A percentile compares a stretch with the other conserved stretches of the same genome.
phyloP scores from a whole-genome alignment of 257 asterid genomes.

The Solanum etuberosum region DNA sequence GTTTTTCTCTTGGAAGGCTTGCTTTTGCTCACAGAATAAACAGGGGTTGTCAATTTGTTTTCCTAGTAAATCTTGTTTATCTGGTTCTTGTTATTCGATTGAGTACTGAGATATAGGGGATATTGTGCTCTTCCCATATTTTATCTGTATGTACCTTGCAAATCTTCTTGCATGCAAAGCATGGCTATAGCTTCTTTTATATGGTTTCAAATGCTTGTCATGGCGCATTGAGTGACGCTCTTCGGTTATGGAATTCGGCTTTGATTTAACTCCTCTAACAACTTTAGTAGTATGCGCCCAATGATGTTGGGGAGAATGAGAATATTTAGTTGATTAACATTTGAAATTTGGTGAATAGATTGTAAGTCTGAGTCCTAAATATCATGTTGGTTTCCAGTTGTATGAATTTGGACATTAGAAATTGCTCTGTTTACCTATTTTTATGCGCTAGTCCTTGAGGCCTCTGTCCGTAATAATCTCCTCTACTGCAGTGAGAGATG shows the following conservation, averaged over 20 bases:
- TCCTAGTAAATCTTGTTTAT: not conserved
- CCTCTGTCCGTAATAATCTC: not conserved
- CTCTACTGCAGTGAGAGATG: not conserved
- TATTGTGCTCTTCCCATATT: no score
- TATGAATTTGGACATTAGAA: not conserved
- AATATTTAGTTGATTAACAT: not conserved
- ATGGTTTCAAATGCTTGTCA: not conserved
- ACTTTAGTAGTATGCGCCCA: not conserved
- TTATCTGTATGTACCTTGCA: no score
- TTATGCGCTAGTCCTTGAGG: not conserved
- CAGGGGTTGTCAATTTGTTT: not conserved
- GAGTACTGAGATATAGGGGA: no score
- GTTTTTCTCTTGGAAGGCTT: not conserved
- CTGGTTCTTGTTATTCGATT: no score
- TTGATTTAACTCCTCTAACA: not conserved
- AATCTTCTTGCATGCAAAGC: no score
- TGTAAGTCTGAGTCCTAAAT: not conserved
- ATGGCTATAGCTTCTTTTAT: no score
- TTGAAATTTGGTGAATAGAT: not conserved
- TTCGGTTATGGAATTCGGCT: not conserved
- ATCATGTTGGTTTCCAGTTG: not conserved
- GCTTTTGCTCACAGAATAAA: not conserved
- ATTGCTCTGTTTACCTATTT: not conserved
- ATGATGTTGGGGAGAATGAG: not conserved
- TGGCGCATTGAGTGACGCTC: not conserved